Evolutionary conservation across 352 stramenopile genomes (phyloP).

Genomic region (Phytophthora tubulina): DNA sequence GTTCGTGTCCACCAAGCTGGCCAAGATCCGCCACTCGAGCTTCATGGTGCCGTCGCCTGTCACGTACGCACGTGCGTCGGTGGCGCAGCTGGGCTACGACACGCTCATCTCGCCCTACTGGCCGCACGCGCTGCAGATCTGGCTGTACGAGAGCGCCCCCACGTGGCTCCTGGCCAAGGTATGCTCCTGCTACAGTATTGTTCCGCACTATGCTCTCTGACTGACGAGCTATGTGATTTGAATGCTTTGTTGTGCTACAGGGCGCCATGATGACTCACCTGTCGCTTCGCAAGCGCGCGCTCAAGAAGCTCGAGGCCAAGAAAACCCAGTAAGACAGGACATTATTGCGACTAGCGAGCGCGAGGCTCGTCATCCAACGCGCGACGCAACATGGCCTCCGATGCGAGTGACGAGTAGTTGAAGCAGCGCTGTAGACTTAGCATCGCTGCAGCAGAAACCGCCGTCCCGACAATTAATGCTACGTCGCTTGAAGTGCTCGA

Average conservation of each 20-base stretch:
- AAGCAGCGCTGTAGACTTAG: not conserved
- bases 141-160: conserved; percentile 92
- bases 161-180: conserved; percentile 87
- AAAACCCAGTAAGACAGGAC: conserved; percentile 69
- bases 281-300: conserved; percentile 83
- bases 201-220: not conserved
- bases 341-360: not conserved
- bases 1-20: conserved; percentile 99
- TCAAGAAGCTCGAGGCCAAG: conserved; percentile 91
- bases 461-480: conserved; percentile 11
- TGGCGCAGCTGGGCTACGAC: conserved; percentile 95
- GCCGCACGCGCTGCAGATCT: conserved; percentile 97
- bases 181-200: conserved; percentile 34
- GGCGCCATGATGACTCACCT: conserved; percentile 80
- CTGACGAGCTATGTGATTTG: conserved; percentile 19
- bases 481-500: conserved; percentile 11
- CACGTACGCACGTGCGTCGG: conserved; percentile 92
- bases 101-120: conserved; percentile 95
- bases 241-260: conserved; percentile 38
- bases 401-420: not conserved
- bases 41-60: conserved; percentile 93
- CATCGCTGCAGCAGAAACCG: conserved; percentile 7
- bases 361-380: conserved; percentile 7
- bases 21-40: conserved; percentile 97
- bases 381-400: not conserved